Conservation (phyloP, 1,139 yeast species). For the Torulaspora globosa region DNA sequence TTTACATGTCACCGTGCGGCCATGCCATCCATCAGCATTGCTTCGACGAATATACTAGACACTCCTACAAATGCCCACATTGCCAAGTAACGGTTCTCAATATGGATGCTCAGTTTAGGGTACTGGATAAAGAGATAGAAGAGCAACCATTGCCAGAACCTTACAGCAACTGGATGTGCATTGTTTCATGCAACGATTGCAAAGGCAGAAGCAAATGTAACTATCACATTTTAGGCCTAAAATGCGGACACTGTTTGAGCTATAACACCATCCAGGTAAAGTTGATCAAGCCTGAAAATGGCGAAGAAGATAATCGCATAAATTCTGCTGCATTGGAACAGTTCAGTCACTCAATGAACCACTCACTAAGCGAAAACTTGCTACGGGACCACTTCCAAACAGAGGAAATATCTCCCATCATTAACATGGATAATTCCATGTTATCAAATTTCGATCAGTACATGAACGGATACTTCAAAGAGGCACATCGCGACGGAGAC, state of each 20-base stretch:
- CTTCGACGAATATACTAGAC: conserved; percentile 71
- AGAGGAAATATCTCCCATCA: conserved; percentile 19
- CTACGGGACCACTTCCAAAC: conserved; percentile 23
- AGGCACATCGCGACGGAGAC: conserved; percentile 11
- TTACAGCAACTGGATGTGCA: conserved; percentile 68
- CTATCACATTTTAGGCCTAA: conserved; percentile 81
- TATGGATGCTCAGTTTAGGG: conserved; percentile 84
- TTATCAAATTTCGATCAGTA: conserved; percentile 24
- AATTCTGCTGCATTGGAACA: conserved; percentile 13
- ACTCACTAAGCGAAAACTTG: conserved; percentile 19
- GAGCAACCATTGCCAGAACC: conserved; percentile 79
- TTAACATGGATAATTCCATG: conserved; percentile 19
- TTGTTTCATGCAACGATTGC: conserved; percentile 84
- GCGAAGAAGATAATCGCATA: conserved; percentile 39
- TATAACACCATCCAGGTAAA: conserved; percentile 77
- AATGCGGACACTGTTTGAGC: conserved; percentile 81
- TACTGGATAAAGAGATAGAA: conserved; percentile 75
- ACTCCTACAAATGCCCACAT: conserved; percentile 84
- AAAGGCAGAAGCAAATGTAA: conserved; percentile 71
- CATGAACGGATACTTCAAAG: conserved; percentile 23
- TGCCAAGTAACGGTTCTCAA: conserved; percentile 80
- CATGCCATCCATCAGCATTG: conserved; percentile 89
- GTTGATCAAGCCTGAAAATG: conserved; percentile 46
- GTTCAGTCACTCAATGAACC: conserved; percentile 17
- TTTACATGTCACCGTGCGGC: conserved; percentile 83